Percentiles rank a stretch among this genome's conserved stretches.
Conservation (phyloP, 331 rosid species). For the Stylosanthes scabra region DNA sequence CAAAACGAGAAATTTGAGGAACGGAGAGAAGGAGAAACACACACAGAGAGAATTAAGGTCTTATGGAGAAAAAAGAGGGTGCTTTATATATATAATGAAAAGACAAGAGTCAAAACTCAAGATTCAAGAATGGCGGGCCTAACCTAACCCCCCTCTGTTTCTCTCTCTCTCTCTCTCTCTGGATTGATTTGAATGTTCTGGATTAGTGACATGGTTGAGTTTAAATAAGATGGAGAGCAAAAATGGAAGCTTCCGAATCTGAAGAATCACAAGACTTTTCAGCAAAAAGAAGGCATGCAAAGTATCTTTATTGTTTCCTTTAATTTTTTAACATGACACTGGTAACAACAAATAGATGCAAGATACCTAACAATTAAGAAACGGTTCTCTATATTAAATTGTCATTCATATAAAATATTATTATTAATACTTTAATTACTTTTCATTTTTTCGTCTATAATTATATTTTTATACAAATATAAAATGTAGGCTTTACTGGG, state of each 20-base stretch:
- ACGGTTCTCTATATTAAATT: too few species aligned
- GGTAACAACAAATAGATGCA: too few species aligned
- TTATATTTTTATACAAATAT: too few species aligned
- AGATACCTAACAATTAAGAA: too few species aligned
- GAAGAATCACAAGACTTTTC: not conserved
- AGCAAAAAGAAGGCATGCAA: not conserved
- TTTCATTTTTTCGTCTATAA: too few species aligned
- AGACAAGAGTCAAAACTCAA: not conserved
- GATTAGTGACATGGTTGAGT: too few species aligned
- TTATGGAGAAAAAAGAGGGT: not conserved
- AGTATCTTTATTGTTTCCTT: not conserved
- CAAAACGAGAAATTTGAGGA: constrained; percentile 16
- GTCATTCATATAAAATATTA: too few species aligned
- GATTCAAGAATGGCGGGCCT: constrained; percentile 58
- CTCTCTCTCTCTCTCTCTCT: not conserved
- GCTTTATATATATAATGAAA: not conserved
- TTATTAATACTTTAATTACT: too few species aligned
- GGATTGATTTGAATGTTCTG: not conserved
- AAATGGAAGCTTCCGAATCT: constrained; percentile 18
- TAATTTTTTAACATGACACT: too few species aligned
- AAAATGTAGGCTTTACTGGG: too few species aligned
- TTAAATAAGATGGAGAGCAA: not conserved
- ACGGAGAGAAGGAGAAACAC: not conserved
- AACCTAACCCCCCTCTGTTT: not conserved
- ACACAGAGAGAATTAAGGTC: too few species aligned